Evolutionary conservation across 768 basidiomycete species (phyloP), one percentile per base, ranked within the genome.

Genomic region (Tephrocybe sp.): DNA sequence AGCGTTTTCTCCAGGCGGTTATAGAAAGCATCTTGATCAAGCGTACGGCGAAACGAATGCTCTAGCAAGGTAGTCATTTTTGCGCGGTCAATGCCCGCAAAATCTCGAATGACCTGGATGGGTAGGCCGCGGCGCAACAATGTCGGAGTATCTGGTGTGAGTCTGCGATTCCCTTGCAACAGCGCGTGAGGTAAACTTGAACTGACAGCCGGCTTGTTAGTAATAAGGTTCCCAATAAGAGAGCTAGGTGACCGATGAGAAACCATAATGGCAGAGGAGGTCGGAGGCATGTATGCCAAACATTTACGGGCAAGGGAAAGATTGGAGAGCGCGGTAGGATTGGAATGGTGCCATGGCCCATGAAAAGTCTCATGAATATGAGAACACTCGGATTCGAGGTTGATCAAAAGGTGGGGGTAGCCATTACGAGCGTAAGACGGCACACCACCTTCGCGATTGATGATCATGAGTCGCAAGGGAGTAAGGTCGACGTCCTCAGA

Each of bases 341-440:
- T 85, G 2, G 86, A 76, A 31, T 78, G 67, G 31, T 72, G 69
- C 97, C 97, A 99, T 2, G 78, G 68, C 12, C 77, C 69, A 43
- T 85, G 76, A 64, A 97, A 99, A 0, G 93, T 98, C 14, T 88
- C 77, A 11, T 82, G 78, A 59, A 99, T 98, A 69, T 89, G 85
- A 42, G 81, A 67, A 64, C 80, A 88, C 67, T 99, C 97, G 12
- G 92, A 92, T 0, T 80, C 78, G 44, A 98, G 80, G 66, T 99
- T 99, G 75, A 99, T 86, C 52, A 97, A 83, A 19, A 99, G 84
- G 72, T 99, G 97, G 16, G 97, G 97, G 56, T 90, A 83, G 40
- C 97, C 97, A 9, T 81, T 82, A 26, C 97, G 92, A 32, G 97
- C 97, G 65, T 98, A 98, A 0, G 97, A 98, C 17, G 97, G 97